Base-by-base conservation (phyloP, 345 rosid genomes). In the Mallotus nudiflorus region DNA sequence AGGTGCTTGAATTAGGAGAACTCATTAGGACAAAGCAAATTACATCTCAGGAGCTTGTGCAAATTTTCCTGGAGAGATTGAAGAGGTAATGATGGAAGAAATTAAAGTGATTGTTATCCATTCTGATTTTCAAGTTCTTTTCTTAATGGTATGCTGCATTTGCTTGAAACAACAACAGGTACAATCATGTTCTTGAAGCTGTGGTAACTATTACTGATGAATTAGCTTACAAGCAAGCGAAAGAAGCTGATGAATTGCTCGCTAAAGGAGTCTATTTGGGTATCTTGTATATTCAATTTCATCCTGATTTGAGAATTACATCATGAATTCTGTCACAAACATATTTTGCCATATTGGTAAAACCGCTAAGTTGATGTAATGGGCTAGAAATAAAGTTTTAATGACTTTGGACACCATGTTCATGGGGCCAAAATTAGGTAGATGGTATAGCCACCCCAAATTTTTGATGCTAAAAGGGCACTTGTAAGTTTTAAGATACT, bases 1-100 rank as follows among this genome's bases (percentile, higher is more conserved):
- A 93, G 97, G 81, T 93, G 78, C 79, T 88, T 80, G 95, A 91
- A 83, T 82, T 93, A 18, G 95, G 94, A 72, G 86, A 81, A 68
- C 93, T 89, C 53, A 84, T 93, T 60, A 88, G 80, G 88, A 85
- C 89, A 9, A 85, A 75, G 66, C 85, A 93, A 76, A 72, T 93
- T 69, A 88, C 94, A 51, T 91, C 97, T 9, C 59, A 72, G 72
- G 89, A 88, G 74, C 96, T 91, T 25, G 83, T 89, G 20, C 51
- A 58, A 66, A 81, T 87, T 61, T 93, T 84, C 74, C 82, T 91
- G 50, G 44, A 72, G 72, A 85, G 89, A 74, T 81, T 89, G 65
- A 93, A 83, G 67, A 81, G 98, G 96, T 93, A 74, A 55, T 6
- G 24, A 39, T 40, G 8, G 16, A 35, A 35, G 58, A 68, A 18